phyloP scores from a whole-genome alignment of 352 stramenopile genomes.

The Globisporangium middletonii region DNA sequence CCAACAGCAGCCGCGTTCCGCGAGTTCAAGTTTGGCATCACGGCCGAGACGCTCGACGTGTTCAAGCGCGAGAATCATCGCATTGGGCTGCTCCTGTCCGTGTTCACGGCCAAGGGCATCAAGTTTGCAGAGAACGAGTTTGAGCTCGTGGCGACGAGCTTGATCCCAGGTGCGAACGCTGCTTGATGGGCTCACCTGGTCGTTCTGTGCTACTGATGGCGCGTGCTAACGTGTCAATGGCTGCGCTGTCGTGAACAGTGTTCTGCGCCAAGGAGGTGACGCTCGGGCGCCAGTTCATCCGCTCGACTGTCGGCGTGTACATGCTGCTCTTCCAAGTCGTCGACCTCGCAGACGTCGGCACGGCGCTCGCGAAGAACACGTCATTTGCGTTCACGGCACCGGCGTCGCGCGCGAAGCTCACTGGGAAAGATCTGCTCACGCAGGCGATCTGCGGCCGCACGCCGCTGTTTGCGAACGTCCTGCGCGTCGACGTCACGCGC shows the following conservation, averaged over 20 bases:
- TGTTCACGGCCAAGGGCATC: constrained; percentile 38
- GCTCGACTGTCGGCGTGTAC: constrained; percentile 32
- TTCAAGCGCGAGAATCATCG: constrained; percentile 54
- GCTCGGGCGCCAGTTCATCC: constrained; percentile 42
- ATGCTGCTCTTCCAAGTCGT: constrained; percentile 62
- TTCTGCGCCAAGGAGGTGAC: constrained; percentile 52
- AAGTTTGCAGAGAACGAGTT: constrained; percentile 61
- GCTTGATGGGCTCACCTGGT: background rate
- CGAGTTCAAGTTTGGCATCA: constrained; percentile 69
- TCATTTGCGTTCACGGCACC: constrained; percentile 36
- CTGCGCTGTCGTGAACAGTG: constrained; percentile 15
- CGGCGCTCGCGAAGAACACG: constrained; percentile 26
- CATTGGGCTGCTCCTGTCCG: constrained; percentile 45
- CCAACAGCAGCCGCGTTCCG: constrained; percentile 27
- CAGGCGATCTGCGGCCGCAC: constrained; percentile 21
- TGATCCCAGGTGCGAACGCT: constrained; percentile 38
- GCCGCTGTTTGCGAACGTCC: constrained; percentile 60
- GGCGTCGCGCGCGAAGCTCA: constrained; percentile 11
- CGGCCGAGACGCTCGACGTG: constrained; percentile 46
- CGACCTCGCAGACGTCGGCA: constrained; percentile 42
- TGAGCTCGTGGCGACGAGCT: constrained; percentile 42
- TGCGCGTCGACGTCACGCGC: constrained; percentile 39
- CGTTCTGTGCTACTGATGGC: constrained; percentile 1
- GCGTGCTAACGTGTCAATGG: too few species aligned
- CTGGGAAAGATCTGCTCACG: constrained; percentile 43